A percentile compares a stretch with the other conserved stretches of the same genome.
These are phyloP conservation scores for Ophiocytium majus DNA, from an alignment of 352 stramenopile genomes.

Conservation along the genomic window DNA sequence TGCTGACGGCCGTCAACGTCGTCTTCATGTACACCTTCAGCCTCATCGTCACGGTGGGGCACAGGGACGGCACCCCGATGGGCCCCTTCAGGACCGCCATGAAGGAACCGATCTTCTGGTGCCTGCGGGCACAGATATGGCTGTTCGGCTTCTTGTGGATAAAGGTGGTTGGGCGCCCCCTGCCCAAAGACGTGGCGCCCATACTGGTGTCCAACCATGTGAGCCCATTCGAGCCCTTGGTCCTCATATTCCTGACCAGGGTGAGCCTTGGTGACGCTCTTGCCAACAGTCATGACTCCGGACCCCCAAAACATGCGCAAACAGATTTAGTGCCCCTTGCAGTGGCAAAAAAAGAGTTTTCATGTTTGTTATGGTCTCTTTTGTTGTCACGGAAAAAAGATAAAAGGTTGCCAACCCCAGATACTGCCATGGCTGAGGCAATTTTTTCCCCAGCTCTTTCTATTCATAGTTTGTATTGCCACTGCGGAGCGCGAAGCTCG, in stretches of 20 bases:
- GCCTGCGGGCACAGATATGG: slow-evolving; percentile 37
- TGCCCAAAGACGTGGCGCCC: slow-evolving; percentile 35
- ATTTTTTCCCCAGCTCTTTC: too few relatives aligned
- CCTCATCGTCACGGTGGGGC: slow-evolving; percentile 29
- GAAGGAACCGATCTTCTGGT: slow-evolving; percentile 51
- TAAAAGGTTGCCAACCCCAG: too few relatives aligned
- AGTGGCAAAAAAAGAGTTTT: too few relatives aligned
- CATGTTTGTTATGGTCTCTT: too few relatives aligned
- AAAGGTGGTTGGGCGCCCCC: slow-evolving; percentile 24
- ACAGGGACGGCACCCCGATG: slow-evolving; percentile 29
- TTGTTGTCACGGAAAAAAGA: too few relatives aligned
- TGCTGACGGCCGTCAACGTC: slow-evolving; percentile 38
- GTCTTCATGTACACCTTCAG: slow-evolving; percentile 47
- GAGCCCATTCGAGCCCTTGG: slow-evolving; percentile 50
- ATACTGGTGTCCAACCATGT: slow-evolving; percentile 55
- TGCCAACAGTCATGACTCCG: too few relatives aligned
- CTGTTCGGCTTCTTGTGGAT: slow-evolving; percentile 56
- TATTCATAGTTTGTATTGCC: too few relatives aligned
- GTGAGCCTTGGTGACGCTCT: too few relatives aligned
- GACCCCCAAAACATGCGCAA: too few relatives aligned
- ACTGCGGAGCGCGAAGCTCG: too few relatives aligned
- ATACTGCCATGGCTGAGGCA: too few relatives aligned
- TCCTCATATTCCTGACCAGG: slow-evolving; percentile 32
- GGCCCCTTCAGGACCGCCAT: slow-evolving; percentile 21
- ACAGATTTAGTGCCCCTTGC: too few relatives aligned